Base-by-base conservation (phyloP, 1,284 basidiomycete species). In the Sutorius eximius region DNA sequence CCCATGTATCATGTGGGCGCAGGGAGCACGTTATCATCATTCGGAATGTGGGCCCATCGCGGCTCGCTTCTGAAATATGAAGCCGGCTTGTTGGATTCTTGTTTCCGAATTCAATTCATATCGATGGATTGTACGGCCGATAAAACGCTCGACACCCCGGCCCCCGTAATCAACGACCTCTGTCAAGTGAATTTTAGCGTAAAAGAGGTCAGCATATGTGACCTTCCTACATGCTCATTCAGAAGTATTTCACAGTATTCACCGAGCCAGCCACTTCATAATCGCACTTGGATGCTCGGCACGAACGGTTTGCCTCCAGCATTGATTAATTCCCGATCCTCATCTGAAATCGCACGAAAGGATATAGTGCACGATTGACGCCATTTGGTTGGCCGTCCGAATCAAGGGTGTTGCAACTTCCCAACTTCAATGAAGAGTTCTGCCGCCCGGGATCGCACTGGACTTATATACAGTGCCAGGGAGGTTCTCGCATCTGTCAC, bases 391-490 rank as follows among this genome's bases (percentile, higher is more conserved):
- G n/a, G 11, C 36, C 22, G 1, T 16, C 34, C 32, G 16, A 42
- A 42, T 7, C 11, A 9, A 13, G 22, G 33, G 20, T 33, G 32
- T 29, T 11, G 4, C n/a, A 5, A 16, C 29, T 6, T 12, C 45
- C 29, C 18, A 32, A 50, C n/a, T 20, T 3, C 12, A 11, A 8
- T 27, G 16, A 11, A 5, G 10, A 7, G 22, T 32, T 42, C 22
- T 24, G 18, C n/a, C 20, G 24, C 36, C 13, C 1, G n/a, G 18
- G 38, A 3, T 32, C 27, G 6, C 30, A 11, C 7, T 9, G 2
- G 33, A 24, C 12, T 42, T 30, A 52, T 52, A 62, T 59, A 60
- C 5, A 41, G 22, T 18, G 3, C 16, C n/a, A 60, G 16, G 3
- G 16, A 51, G 18, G 22, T 1, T n/a, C 1, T 40, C 11, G 1